phyloP scores from a whole-genome alignment of 768 basidiomycete species.

The Suillus weaverae region DNA sequence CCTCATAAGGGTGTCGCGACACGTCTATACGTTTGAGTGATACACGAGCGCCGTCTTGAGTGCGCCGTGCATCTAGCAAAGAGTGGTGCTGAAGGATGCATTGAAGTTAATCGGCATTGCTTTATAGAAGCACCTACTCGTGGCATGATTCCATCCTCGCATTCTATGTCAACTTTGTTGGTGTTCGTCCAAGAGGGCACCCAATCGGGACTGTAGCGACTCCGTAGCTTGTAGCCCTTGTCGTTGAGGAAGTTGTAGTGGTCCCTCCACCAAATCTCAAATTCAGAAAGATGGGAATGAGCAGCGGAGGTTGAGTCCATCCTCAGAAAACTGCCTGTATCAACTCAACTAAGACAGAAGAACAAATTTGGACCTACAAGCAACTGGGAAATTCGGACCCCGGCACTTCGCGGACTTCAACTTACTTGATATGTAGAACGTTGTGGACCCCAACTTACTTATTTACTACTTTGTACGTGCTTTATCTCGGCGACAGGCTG shows the following conservation, averaged over 20 bases:
- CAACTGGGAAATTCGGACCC: background rate
- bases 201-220: constrained; percentile 20
- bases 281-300: background rate
- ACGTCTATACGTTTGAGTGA: constrained; percentile 25
- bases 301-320: background rate
- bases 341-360: too few species aligned
- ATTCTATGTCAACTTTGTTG: background rate
- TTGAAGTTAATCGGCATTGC: background rate
- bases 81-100: background rate
- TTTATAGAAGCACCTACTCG: background rate
- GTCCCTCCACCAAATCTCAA: constrained; percentile 2
- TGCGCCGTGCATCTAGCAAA: constrained; percentile 26
- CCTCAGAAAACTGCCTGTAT: background rate
- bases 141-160: background rate
- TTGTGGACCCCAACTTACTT: too few species aligned
- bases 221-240: constrained; percentile 18
- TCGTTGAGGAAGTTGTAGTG: constrained; percentile 12
- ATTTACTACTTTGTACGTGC: too few species aligned
- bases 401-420: background rate
- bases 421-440: too few species aligned
- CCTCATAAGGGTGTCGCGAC: constrained; percentile 16
- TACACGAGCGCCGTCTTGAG: constrained; percentile 25
- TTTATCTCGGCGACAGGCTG: too few species aligned
- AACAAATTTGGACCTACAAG: too few species aligned
- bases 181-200: constrained; percentile 21